Conservation (phyloP, 2,329 filamentous ascomycete species). For the Fusarium albosuccineum region DNA sequence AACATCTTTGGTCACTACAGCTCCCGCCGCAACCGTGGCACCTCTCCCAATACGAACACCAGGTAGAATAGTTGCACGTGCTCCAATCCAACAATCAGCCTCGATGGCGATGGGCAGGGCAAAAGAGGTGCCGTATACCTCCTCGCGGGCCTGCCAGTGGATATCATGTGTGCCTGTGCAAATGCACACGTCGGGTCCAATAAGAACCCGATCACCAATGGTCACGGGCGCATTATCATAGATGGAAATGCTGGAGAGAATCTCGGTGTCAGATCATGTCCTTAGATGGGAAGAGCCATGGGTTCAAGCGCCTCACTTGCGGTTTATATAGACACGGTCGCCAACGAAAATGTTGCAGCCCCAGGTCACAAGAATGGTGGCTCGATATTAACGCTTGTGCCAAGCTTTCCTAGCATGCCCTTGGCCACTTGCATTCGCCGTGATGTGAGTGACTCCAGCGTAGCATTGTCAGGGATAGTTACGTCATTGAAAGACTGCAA, state of each 20-base stretch:
- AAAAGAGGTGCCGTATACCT: slow-evolving; percentile 13
- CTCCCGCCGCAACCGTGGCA: slow-evolving; percentile 19
- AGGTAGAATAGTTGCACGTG: slow-evolving; percentile 11
- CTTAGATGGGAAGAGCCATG: no score
- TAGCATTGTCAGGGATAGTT: slow-evolving; percentile 3
- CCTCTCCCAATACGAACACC: slow-evolving; percentile 21
- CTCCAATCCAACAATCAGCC: slow-evolving; percentile 25
- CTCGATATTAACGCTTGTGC: slow-evolving; percentile 6
- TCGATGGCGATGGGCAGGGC: slow-evolving; percentile 23
- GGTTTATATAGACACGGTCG: slow-evolving; percentile 18
- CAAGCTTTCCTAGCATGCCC: slow-evolving; percentile 10
- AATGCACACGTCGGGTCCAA: slow-evolving; percentile 22
- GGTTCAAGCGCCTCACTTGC: slow-evolving; percentile 12
- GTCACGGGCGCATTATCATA: slow-evolving; percentile 23
- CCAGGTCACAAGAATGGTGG: slow-evolving; percentile 20
- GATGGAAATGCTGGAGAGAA: not conserved
- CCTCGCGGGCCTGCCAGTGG: not conserved
- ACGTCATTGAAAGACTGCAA: slow-evolving; percentile 16
- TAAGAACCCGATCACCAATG: slow-evolving; percentile 10
- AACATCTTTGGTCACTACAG: slow-evolving; percentile 20
- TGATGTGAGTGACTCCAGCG: slow-evolving; percentile 1
- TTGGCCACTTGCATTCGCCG: slow-evolving; percentile 15
- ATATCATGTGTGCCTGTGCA: slow-evolving; percentile 14
- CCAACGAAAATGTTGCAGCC: slow-evolving; percentile 25
- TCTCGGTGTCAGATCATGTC: no score